Base-by-base conservation (phyloP, 2,329 filamentous ascomycete species). In the Alternaria novae-zelandiae region DNA sequence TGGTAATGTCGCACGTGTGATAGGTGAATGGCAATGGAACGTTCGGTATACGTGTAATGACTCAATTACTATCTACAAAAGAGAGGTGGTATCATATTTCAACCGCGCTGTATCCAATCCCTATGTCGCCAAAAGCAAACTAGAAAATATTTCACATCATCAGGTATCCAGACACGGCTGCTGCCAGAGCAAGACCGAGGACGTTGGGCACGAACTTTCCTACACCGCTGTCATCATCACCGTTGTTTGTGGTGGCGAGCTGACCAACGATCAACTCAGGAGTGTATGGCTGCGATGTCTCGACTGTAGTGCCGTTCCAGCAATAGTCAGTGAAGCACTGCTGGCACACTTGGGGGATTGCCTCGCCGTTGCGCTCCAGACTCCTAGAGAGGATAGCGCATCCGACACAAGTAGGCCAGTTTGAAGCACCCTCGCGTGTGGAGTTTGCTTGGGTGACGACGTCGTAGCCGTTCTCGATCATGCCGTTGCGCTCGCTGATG, bases 391-490 rank as follows among this genome's bases (percentile, higher is more conserved):
- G 85, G 43, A 97, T 89, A 6, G 95, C 96, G 80, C 96, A 99
- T 21, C 90, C 93, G 5, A 97, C 91, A 72, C 95, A 99, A 2
- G 88, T 85, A 0, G 91, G 85, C 95, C 96, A 99, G 66, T 90
- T 80, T 4, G 66, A 50, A 6, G 68, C 68, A 44, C 81, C 71
- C 77, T 96, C 91, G 4, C 90, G 76, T 0, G 93, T 94, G 54
- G 86, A 88, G 81, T 98, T 97, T 55, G 88, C 93, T 83, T 91
- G 90, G 0, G 94, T 97, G 3, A 88, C 94, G 17, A 90, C 88
- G 70, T 96, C 88, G 82, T 91, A 96, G 20, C 93, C 95, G 81
- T 99, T 98, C 69, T 87, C 80, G 74, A 99, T 93, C 75, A 97
- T 92, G 66, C 86, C 86, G 77, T 97, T 88, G 66, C 95, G 91